These are phyloP conservation scores for Lipomyces kockii DNA, from an alignment of 805 yeast species.

Conservation along the genomic window DNA sequence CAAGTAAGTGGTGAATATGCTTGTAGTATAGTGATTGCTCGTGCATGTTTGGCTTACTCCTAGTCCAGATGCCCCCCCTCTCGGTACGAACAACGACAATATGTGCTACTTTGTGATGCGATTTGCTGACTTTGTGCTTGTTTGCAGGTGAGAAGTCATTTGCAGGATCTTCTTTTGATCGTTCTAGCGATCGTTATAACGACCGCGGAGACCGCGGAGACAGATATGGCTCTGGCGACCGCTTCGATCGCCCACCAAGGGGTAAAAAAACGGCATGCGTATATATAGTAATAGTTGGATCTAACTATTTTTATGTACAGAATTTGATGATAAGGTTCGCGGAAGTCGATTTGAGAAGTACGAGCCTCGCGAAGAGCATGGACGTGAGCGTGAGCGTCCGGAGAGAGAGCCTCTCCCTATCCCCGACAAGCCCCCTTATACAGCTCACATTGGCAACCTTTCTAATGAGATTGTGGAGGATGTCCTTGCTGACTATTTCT, in stretches of 20 bases:
- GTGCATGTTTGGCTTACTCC: neutral
- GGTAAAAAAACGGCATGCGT: neutral
- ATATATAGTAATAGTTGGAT: neutral
- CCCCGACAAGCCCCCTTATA: constrained; percentile 90
- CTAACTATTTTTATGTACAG: constrained; percentile 10
- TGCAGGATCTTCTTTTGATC: neutral
- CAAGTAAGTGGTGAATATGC: constrained; percentile 23
- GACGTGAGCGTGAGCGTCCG: constrained; percentile 11
- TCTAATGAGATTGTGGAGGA: constrained; percentile 80
- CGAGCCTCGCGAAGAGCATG: constrained; percentile 17
- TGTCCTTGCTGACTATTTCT: constrained; percentile 47
- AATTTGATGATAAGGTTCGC: constrained; percentile 24
- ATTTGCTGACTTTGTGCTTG: neutral
- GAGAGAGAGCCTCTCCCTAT: constrained; percentile 67
- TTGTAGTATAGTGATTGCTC: neutral
- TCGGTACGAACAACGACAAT: neutral
- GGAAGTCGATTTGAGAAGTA: constrained; percentile 29
- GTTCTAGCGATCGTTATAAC: constrained; percentile 8
- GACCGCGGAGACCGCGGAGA: constrained; percentile 16
- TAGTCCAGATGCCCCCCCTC: neutral
- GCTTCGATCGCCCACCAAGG: constrained; percentile 21
- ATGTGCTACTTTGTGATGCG: neutral
- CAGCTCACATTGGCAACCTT: constrained; percentile 85
- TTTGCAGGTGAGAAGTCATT: neutral
- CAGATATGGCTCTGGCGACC: constrained; percentile 19